Evolutionary conservation across 768 basidiomycete genomes (phyloP), one percentile per base, ranked within the genome.

Genomic region (Auricularia cornea): DNA sequence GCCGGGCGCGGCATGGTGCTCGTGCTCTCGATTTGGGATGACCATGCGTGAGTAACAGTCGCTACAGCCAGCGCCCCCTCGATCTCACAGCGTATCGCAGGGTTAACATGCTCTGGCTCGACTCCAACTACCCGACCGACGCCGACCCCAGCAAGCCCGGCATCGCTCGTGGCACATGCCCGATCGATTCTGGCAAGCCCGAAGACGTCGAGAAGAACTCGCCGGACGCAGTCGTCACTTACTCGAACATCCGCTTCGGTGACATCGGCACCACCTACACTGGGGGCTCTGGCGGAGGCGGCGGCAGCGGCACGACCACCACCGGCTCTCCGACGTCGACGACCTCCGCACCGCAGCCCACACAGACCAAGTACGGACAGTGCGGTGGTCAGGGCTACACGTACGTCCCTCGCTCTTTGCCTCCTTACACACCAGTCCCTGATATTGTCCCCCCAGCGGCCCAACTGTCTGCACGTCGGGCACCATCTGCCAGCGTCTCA

Each of bases 51-150:
- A 38, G 35, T 14, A 10, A 10, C 35, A 14, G 8, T 14, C 16
- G 35, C 35, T 14, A 10, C 16, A 10, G 35, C n/a, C 35, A 38
- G 8, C 35, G 16, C 16, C 16, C 35, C 16, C 35, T 14, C 16
- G 8, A 10, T 8, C 35, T 38, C 35, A 38, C 10, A 38, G 35
- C 35, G 16, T 10, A 38, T 38, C 2, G 35, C 35, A 38, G 35
- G 30, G 82, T 73, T 63, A 74, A 78, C 72, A 84, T 84, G 83
- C 77, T 82, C 67, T 84, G 83, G 79, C 80, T 84, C 71, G 82
- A 84, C 76, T 72, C 73, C 68, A 74, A 72, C 76, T 83, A 80
- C 76, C 83, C 79, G 60, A 67, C 68, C 51, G 68, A 68, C 62
- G 67, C 66, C 12, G 71, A 70, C 71, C 68, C 79, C 35, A 72